Percentiles rank a stretch among this genome's conserved stretches.
These are phyloP conservation scores for Nemania serpens DNA, from an alignment of 2,329 filamentous ascomycete species.

Conservation along the genomic window DNA sequence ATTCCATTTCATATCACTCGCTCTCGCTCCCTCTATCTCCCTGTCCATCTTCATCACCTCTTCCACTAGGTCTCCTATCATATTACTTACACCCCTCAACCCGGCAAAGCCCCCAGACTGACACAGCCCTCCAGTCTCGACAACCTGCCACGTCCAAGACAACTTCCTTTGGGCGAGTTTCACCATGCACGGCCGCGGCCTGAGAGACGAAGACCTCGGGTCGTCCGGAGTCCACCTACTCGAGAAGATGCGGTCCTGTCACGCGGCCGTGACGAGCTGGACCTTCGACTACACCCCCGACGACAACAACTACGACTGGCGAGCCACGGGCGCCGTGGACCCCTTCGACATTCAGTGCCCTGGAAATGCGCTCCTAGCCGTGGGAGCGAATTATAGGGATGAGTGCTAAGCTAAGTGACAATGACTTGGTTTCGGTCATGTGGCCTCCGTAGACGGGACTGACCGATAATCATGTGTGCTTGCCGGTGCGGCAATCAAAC, in stretches of 20 bases:
- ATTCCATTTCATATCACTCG: no score
- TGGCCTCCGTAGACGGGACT: no score
- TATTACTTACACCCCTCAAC: no score
- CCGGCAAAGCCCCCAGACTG: no score
- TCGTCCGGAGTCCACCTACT: not conserved
- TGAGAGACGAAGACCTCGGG: conserved; percentile 14
- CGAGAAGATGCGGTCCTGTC: not conserved
- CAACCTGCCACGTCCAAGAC: conserved; percentile 1
- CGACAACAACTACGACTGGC: conserved; percentile 20
- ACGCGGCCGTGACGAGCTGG: conserved; percentile 15
- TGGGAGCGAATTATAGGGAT: not conserved
- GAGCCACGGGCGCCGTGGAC: not conserved
- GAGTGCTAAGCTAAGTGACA: not conserved
- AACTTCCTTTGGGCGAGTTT: conserved; percentile 6
- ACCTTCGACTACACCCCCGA: conserved; percentile 18
- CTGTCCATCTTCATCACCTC: not conserved
- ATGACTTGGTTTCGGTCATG: not conserved
- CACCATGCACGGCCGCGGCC: conserved; percentile 14
- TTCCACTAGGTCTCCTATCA: no score
- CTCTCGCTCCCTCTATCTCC: no score
- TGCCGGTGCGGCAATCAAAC: no score
- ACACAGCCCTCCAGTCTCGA: not conserved
- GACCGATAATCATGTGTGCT: no score
- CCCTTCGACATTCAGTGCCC: not conserved
- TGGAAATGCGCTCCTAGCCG: not conserved